Evolutionary conservation across 1,139 yeast genomes (phyloP), one percentile per base, ranked within the genome.

Genomic region (Yamadazyma friedrichii): DNA sequence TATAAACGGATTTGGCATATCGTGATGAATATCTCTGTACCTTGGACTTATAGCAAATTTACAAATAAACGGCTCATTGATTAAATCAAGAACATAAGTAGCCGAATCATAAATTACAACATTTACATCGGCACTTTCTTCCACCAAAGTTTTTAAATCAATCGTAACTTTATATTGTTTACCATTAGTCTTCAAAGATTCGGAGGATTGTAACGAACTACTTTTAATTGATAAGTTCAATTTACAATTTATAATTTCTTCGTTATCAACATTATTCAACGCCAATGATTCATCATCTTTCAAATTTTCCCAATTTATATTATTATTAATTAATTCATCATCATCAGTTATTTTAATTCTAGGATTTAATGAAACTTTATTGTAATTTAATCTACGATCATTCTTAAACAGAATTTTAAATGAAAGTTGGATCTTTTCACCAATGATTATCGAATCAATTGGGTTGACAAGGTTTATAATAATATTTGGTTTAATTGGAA

Each of bases 1-100:
- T 3, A 68, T 49, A 43, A 77, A 75, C 1, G 78, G 70, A 10
- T 67, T 66, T 0, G 80, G 78, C 56, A 78, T 62, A 30, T 66
- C 70, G 22, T 44, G 45, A 0, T 38, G 32, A 1, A 56, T 54
- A 3, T 50, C 56, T 24, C 68, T 53, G 15, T 59, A 53, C 16
- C 68, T 50, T 4, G 83, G 82, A 6, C 62, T 53, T 6, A 78
- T 62, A 0, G 61, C 40, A 39, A 71, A 59, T 6, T 50, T 53
- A 20, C 61, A 54, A 3, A 54, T 52, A 48, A 77, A 74, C 3
- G 80, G 76, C 6, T 40, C 41, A n/a, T 57, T 51, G 17, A 64
- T 42, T 1, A 77, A 52, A 1, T 66, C 67, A 12, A 74, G 48
- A 2, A 53, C 45, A 24, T 61, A 54, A 2, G 42, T 48, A 15